Evolutionary conservation across 306 rosid species (phyloP), one percentile per base, ranked within the genome.

Genomic region (Inga oerstediana): DNA sequence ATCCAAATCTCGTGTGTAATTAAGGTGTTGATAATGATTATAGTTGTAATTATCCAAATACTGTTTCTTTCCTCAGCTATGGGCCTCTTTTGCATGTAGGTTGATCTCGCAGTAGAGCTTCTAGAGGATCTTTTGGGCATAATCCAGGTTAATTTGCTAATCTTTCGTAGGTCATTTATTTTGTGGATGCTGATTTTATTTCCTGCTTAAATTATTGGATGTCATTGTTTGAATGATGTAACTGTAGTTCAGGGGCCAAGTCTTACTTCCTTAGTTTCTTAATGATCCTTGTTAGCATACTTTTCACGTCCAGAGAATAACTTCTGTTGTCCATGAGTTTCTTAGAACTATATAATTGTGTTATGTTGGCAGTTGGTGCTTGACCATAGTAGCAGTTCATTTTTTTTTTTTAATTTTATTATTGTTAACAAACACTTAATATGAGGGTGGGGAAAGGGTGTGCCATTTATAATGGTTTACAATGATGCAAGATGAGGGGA

Each of bases 101-200:
- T 93, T 80, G 98, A 95, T 89, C 95, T 95, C 82, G 91, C 90
- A 78, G 79, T 93, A 80, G 98, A 95, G 92, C 97, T 95, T 81
- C 85, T 93, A 77, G 98, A 93, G 90, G 98, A 95, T 88, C 98
- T 95, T 78, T 88, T 93, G 89, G 98, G 98, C 64, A 77, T 84
- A 85, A 86, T 95, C 82, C 98, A 92, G 94, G 98, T 95, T 76
- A 43, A 75, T 30, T 79, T 70, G 45, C 61, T 65, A 35, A 43
- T 81, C 64, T 64, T 75, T 56, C 54, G 62, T 52, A 22, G 45
- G 54, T 79, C n/a, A 0, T 32, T 61, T 44, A 69, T 39, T 62
- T 78, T 48, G 13, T 49, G 41, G 49, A 30, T 30, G 37, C 71
- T 74, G 48, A 73, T 80, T 7, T 58, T 64, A 67, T 67, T 68